Evolutionary conservation across 2,329 filamentous ascomycete species (phyloP), one percentile per base, ranked within the genome.

Genomic region (Aspergillus awamori): DNA sequence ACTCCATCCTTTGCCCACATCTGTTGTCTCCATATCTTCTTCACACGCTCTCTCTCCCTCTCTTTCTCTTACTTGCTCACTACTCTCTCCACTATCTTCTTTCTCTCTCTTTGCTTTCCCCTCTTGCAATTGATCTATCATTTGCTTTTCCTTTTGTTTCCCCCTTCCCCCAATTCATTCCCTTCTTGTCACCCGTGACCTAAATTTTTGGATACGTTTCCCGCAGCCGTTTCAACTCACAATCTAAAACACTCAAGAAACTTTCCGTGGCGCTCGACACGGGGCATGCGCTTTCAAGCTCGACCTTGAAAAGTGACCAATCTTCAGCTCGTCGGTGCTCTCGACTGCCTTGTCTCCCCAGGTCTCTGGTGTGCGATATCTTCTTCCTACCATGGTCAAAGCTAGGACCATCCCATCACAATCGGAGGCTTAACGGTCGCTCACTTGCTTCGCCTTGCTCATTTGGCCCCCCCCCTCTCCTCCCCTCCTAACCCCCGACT

Each of bases 331-430:
- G n/a, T 47, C 57, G 36, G 51, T 36, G 51, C 20, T 47, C n/a
- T 33, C 20, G 28, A 55, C 39, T 30, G 30, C 33, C 13, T 30
- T 26, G 26, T 17, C 20, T 17, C 22, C 39, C 53, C 39, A 53
- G 28, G 6, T 33, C 56, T 22, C 26, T 20, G 45, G 39, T 41
- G 28, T 41, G 39, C 24, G 39, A 15, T 26, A 54, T 41, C 24
- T 33, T 20, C 20, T 36, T 38, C 52, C 54, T 67, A 67, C 47
- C 65, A 67, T 65, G 65, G 55, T 65, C 61, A 59, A 58, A 38
- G 51, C 26, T 36, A 61, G 47, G 49, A 57, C 60, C 59, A 51
- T 24, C 36, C 53, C 53, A 59, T 47, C 54, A 47, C 59, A 61
- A 61, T 58, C 57, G 59, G 58, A 62, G 63, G 59, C 48, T 61